Conservation (phyloP, 192 early-diverging fungal species). For the Coemansia sp. region DNA sequence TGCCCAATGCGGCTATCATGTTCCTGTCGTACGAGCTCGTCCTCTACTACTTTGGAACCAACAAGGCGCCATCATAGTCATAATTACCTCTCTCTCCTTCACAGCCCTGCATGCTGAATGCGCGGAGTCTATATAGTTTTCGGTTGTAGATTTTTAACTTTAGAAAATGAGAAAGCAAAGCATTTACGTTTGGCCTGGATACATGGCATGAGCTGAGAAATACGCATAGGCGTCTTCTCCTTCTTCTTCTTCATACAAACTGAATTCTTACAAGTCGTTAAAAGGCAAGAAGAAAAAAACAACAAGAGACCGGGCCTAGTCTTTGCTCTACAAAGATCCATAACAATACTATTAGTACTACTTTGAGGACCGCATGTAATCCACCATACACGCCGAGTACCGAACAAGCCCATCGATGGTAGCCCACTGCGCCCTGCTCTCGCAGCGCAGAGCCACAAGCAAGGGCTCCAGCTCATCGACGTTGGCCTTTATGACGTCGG, state of each 20-base stretch:
- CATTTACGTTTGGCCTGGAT: not conserved
- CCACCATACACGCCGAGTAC: conserved; percentile 55
- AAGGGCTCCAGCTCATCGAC: conserved; percentile 53
- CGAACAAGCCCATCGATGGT: conserved; percentile 44
- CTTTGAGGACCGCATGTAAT: conserved; percentile 39
- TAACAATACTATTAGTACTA: conserved; percentile 8
- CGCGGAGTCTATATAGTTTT: not conserved
- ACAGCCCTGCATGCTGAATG: not conserved
- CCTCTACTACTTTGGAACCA: conserved; percentile 54
- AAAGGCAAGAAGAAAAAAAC: conserved; percentile 1
- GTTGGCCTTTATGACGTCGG: conserved; percentile 71
- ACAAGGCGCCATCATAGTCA: conserved; percentile 1
- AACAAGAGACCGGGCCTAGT: not conserved
- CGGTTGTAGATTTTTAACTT: not conserved
- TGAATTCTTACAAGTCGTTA: not conserved
- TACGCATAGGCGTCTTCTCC: not conserved
- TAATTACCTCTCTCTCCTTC: not conserved
- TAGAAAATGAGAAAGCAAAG: not conserved
- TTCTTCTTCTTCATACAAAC: not conserved
- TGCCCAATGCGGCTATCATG: conserved; percentile 95
- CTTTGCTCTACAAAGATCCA: not conserved
- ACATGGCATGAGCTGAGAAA: no score
- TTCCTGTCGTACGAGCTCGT: conserved; percentile 85
- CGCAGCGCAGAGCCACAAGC: conserved; percentile 43
- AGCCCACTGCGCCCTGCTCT: conserved; percentile 33